Evolutionary conservation across 129 eudicot species (phyloP), one percentile per base, ranked within the genome.

Genomic region (Heracleum sosnowskyi): DNA sequence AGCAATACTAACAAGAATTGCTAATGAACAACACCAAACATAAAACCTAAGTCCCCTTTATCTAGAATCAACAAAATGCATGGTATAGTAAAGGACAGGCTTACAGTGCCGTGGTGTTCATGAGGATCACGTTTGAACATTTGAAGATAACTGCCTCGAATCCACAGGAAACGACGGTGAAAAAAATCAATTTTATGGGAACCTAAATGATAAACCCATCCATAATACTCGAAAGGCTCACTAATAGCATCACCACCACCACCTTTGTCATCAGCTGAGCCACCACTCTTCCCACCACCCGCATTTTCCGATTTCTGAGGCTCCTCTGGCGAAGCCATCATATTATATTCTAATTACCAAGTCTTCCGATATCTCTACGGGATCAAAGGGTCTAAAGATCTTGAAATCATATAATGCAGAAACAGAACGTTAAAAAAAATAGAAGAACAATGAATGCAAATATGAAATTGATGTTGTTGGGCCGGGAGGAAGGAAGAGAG

Each of bases 121-220:
- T 87, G 89, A n/a, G 99, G 99, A 73, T 96, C 97, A 42, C 97
- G 92, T 72, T 92, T 96, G 75, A 87, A 96, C 99, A 96, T 96
- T 82, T 84, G 87, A 7, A 90, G 84, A 64, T 90, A 86, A 86
- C 84, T 90, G 53, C 99, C 99, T 5, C 88, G 84, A 31, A 96
- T 90, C 75, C 31, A 85, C 29, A 96, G 88, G 73, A 90, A 96
- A 15, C 99, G 88, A 36, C 90, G 87, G 78, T 87, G 97, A 79
- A 92, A 90, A 78, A 78, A 96, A 77, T 96, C 97, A 53, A 96
- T 92, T 42, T 86, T 77, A 83, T 90, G 92, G 24, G 86, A 85
- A 0, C 97, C 97, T 81, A 96, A 35, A 85, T 96, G 99, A 82
- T 90, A 96, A 62, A 96, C 96, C 96, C 96, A 90, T 15, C 99